Conservation (phyloP, 306 rosid genomes). For the Pyrus communis region DNA sequence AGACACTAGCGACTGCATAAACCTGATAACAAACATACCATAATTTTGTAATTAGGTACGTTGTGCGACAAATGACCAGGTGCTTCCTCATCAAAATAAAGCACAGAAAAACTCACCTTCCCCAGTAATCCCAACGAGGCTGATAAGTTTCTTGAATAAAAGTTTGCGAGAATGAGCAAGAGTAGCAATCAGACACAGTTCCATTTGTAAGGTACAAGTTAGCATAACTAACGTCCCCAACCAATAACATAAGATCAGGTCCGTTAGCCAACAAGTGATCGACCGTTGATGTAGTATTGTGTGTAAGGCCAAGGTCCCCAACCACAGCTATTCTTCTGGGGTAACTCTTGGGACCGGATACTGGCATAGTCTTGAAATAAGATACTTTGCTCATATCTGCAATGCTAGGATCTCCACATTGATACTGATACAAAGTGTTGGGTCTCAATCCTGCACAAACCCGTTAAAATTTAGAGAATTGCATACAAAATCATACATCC, state of each 20-base stretch:
- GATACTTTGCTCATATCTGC: constrained; percentile 58
- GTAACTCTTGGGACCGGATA: constrained; percentile 64
- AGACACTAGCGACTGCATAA: constrained; percentile 71
- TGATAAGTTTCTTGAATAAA: constrained; percentile 85
- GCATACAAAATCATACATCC: background rate
- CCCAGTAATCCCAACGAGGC: constrained; percentile 99
- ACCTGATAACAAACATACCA: constrained; percentile 39
- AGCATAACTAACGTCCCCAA: constrained; percentile 72
- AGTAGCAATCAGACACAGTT: constrained; percentile 61
- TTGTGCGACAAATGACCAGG: background rate
- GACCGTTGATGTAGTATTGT: constrained; percentile 76
- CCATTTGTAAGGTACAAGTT: constrained; percentile 75
- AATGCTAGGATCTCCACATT: constrained; percentile 71
- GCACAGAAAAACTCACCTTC: constrained; percentile 42
- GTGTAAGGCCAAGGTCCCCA: constrained; percentile 86
- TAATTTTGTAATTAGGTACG: background rate
- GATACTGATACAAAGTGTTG: constrained; percentile 65
- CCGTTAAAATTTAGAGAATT: background rate
- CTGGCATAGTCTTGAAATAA: constrained; percentile 81
- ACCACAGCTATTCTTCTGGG: constrained; percentile 78
- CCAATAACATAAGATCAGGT: constrained; percentile 69
- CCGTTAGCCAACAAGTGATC: constrained; percentile 57
- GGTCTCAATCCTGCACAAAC: constrained; percentile 51
- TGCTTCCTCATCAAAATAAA: background rate
- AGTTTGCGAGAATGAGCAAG: constrained; percentile 62